phyloP scores from a whole-genome alignment of 768 basidiomycete species.

The Russula griseocarnosa region DNA sequence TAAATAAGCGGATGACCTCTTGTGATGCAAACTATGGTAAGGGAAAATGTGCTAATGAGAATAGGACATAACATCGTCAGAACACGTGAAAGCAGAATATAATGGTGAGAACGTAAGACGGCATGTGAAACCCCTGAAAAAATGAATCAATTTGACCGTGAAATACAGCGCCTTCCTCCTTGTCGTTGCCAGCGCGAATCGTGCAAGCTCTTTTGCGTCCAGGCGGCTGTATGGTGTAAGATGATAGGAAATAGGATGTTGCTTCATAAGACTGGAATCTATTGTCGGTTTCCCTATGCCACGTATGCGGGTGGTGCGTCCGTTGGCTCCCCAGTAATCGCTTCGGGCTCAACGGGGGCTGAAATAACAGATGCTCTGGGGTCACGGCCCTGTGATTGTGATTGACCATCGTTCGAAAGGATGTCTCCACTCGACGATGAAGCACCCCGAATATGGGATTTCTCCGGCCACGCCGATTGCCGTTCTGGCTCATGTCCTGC shows the following conservation, averaged over 20 bases:
- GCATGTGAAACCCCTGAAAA: background rate
- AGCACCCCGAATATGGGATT: background rate
- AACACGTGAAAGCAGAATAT: conserved; percentile 6
- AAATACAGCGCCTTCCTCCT: background rate
- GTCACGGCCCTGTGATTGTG: conserved; percentile 7
- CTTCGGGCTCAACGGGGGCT: background rate
- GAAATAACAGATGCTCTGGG: background rate
- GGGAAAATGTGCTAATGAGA: background rate
- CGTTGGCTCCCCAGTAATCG: background rate
- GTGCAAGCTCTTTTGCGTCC: background rate
- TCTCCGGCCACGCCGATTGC: conserved; percentile 7
- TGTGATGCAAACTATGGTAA: background rate
- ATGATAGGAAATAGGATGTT: background rate
- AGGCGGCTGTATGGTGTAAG: background rate
- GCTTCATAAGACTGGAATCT: background rate
- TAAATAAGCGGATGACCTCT: conserved; percentile 1
- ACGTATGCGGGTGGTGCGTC: conserved; percentile 21
- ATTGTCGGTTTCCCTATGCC: conserved; percentile 1
- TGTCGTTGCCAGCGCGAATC: background rate
- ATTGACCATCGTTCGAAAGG: conserved; percentile 7
- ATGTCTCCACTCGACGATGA: background rate
- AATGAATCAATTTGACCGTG: background rate
- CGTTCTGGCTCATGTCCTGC: background rate
- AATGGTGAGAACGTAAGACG: background rate
- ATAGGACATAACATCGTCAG: background rate